phyloP scores from a whole-genome alignment of 2,329 filamentous ascomycete species.

The Scedosporium boydii region DNA sequence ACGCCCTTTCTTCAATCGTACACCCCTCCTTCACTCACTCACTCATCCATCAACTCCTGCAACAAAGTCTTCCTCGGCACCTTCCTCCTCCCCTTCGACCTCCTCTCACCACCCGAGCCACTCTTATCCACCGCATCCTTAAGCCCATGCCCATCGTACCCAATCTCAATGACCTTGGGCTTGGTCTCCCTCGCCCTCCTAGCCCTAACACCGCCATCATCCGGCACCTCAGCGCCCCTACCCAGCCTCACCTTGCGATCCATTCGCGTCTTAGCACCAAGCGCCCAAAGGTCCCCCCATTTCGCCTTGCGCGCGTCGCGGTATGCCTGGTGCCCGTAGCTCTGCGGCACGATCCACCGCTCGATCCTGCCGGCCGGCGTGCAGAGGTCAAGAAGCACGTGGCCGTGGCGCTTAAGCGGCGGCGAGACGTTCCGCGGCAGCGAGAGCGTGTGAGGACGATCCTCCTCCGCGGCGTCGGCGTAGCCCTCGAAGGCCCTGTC shows the following conservation, averaged over 20 bases:
- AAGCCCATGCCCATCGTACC: conserved; percentile 16
- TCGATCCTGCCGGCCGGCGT: conserved; percentile 78
- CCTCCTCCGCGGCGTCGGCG: conserved; percentile 30
- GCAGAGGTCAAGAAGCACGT: conserved; percentile 85
- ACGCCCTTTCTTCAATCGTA: not conserved
- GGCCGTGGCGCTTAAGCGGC: conserved; percentile 78
- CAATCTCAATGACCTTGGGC: conserved; percentile 22
- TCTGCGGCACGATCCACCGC: conserved; percentile 85
- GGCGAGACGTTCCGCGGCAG: conserved; percentile 72
- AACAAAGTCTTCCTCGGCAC: conserved; percentile 5
- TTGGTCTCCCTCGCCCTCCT: conserved; percentile 25
- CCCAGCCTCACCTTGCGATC: conserved; percentile 53
- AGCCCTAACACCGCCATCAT: conserved; percentile 38
- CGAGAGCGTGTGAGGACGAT: conserved; percentile 46
- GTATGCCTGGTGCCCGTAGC: conserved; percentile 72
- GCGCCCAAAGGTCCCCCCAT: conserved; percentile 94
- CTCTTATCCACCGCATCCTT: conserved; percentile 14
- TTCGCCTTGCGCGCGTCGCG: conserved; percentile 81
- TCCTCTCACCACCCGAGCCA: conserved; percentile 1
- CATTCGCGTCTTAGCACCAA: conserved; percentile 82
- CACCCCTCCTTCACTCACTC: not conserved
- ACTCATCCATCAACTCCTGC: conserved; percentile 5
- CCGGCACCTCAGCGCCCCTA: conserved; percentile 22
- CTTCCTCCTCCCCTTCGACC: conserved; percentile 8
- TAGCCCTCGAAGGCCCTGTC: conserved; percentile 65